Evolutionary conservation across 768 basidiomycete species (phyloP).

Genomic region (Collybia nuda): DNA sequence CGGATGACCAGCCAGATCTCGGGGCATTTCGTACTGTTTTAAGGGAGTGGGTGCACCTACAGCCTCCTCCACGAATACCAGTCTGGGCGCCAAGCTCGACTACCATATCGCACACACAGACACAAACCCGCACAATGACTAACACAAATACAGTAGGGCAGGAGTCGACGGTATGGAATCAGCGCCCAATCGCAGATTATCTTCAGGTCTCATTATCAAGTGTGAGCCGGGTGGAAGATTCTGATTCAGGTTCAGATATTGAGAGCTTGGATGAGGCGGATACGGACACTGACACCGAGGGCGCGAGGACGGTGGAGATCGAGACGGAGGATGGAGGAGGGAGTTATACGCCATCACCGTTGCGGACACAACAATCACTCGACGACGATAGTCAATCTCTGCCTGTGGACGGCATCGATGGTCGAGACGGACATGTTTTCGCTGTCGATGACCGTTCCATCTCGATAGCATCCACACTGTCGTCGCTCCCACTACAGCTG

Average conservation of each 20-base stretch:
- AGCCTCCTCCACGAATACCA: slow-evolving; percentile 43
- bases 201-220: slow-evolving; percentile 22
- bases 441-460: not conserved
- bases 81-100: slow-evolving; percentile 12
- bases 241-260: not conserved
- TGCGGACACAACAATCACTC: slow-evolving; percentile 13
- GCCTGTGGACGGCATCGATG: slow-evolving; percentile 2
- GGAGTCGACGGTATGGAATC: slow-evolving; percentile 67
- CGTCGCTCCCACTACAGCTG: not conserved
- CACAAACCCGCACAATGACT: not conserved
- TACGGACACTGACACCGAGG: slow-evolving; percentile 29
- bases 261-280: not conserved
- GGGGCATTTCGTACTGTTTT: slow-evolving; percentile 73
- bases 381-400: slow-evolving; percentile 3
- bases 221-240: not conserved
- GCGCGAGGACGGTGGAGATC: slow-evolving; percentile 38
- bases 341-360: slow-evolving; percentile 7
- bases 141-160: slow-evolving; percentile 16
- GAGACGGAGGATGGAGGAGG: slow-evolving; percentile 17
- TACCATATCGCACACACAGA: slow-evolving; percentile 2
- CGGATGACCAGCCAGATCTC: slow-evolving; percentile 69
- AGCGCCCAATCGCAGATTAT: slow-evolving; percentile 58
- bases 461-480: not conserved
- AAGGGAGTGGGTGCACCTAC: slow-evolving; percentile 59
- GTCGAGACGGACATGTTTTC: slow-evolving; percentile 3